Conservation (phyloP, 192 early-diverging fungal species). For the Coemansia sp. region DNA sequence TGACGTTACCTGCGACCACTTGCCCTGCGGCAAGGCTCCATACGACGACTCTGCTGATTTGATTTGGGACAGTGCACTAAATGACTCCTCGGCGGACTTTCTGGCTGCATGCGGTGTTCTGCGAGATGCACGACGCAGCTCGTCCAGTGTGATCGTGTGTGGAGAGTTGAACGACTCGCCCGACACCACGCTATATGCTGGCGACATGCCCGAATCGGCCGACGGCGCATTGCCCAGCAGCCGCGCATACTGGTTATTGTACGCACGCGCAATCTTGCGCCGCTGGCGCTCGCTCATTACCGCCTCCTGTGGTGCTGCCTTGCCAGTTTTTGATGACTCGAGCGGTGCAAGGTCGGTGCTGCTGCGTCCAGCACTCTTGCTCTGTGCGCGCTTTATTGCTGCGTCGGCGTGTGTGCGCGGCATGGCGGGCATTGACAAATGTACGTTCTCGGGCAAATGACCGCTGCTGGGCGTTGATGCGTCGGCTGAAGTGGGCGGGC, state of each 20-base stretch:
- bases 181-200: slow-evolving; percentile 27
- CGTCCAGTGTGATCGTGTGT: slow-evolving; percentile 47
- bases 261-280: slow-evolving; percentile 26
- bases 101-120: slow-evolving; percentile 13
- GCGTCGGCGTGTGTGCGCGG: not conserved
- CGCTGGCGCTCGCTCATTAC: slow-evolving; percentile 6
- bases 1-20: slow-evolving; percentile 44
- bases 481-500: slow-evolving; percentile 45
- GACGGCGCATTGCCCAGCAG: slow-evolving; percentile 26
- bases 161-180: slow-evolving; percentile 46
- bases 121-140: slow-evolving; percentile 36
- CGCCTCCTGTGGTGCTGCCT: not conserved
- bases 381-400: slow-evolving; percentile 9
- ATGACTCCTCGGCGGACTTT: not conserved
- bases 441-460: slow-evolving; percentile 39
- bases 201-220: slow-evolving; percentile 17
- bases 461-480: slow-evolving; percentile 37
- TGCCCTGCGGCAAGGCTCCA: slow-evolving; percentile 36
- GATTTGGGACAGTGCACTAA: slow-evolving; percentile 32
- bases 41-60: not conserved
- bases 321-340: not conserved
- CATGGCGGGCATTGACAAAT: slow-evolving; percentile 45
- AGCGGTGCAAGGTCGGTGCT: slow-evolving; percentile 21
- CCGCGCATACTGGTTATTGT: slow-evolving; percentile 46
- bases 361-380: slow-evolving; percentile 37